These are phyloP conservation scores for Dendrocalamus latiflorus DNA, from an alignment of 202 grass and related monocot species.

Conservation along the genomic window DNA sequence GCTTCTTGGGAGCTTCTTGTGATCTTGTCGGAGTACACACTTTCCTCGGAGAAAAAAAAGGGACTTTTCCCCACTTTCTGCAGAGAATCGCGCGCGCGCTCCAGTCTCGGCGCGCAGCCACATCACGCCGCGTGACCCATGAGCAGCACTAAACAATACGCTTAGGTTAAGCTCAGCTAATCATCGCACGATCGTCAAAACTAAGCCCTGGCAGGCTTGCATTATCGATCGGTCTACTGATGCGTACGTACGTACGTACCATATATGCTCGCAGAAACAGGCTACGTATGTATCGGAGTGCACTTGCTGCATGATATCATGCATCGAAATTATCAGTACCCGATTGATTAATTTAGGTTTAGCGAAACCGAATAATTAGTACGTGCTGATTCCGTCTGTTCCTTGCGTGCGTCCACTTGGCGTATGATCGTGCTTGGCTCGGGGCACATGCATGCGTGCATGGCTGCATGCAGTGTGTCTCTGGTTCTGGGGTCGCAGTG, in stretches of 20 bases:
- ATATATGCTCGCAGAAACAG: neutral
- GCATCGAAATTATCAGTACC: neutral
- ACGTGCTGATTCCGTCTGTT: neutral
- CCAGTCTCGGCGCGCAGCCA: neutral
- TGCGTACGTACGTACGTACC: neutral
- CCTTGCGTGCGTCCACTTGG: neutral
- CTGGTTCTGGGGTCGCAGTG: neutral
- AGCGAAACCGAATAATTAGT: neutral
- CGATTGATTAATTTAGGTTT: neutral
- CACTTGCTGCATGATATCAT: too few relatives aligned
- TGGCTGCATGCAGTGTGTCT: conserved; percentile 8
- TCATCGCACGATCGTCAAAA: conserved; percentile 10
- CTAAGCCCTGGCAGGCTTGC: neutral
- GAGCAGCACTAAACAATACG: conserved; percentile 23
- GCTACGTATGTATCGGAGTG: neutral
- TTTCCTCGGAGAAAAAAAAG: too few relatives aligned
- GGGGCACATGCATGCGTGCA: neutral
- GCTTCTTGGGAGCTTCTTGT: too few relatives aligned
- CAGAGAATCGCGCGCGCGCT: too few relatives aligned
- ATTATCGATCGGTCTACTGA: neutral
- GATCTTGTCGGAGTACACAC: too few relatives aligned
- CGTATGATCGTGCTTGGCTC: too few relatives aligned
- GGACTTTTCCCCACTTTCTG: too few relatives aligned
- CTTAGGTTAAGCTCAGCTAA: neutral
- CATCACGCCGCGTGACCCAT: conserved; percentile 22